These are phyloP conservation scores for Lactifluus subvellereus DNA, from an alignment of 768 basidiomycete species.

Conservation along the genomic window DNA sequence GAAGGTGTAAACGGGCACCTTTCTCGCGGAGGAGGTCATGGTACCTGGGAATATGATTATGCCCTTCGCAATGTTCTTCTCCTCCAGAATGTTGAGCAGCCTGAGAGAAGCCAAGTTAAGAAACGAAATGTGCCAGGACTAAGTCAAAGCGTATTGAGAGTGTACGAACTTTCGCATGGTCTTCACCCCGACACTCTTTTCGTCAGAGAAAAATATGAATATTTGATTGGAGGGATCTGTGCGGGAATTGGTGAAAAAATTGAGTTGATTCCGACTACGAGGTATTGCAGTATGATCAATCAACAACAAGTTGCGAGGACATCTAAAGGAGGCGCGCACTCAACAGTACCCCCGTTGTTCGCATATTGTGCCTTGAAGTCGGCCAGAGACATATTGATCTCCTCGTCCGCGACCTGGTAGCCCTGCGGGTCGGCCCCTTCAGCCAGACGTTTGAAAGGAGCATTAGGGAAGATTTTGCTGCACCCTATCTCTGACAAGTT, in stretches of 20 bases:
- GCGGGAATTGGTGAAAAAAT: conserved; percentile 80
- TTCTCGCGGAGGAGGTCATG: conserved; percentile 95
- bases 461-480: conserved; percentile 28
- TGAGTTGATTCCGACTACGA: conserved; percentile 76
- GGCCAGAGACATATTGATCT: conserved; percentile 81
- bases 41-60: conserved; percentile 94
- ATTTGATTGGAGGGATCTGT: conserved; percentile 71
- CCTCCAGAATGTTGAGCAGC: conserved; percentile 83
- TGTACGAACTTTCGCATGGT: conserved; percentile 87
- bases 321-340: conserved; percentile 50
- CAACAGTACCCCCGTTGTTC: conserved; percentile 66
- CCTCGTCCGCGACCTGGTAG: conserved; percentile 90
- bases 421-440: conserved; percentile 51
- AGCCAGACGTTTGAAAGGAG: conserved; percentile 15
- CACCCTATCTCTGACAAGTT: conserved; percentile 93
- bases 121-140: conserved; percentile 1
- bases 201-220: conserved; percentile 94
- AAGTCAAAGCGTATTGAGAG: not conserved
- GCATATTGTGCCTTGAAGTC: conserved; percentile 73
- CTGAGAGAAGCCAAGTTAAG: conserved; percentile 37
- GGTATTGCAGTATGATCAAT: not conserved
- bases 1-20: conserved; percentile 46
- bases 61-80: conserved; percentile 83
- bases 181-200: conserved; percentile 92
- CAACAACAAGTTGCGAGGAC: not conserved